phyloP scores from a whole-genome alignment of 2,329 filamentous ascomycete species.

The Pseudodiploospora longispora region DNA sequence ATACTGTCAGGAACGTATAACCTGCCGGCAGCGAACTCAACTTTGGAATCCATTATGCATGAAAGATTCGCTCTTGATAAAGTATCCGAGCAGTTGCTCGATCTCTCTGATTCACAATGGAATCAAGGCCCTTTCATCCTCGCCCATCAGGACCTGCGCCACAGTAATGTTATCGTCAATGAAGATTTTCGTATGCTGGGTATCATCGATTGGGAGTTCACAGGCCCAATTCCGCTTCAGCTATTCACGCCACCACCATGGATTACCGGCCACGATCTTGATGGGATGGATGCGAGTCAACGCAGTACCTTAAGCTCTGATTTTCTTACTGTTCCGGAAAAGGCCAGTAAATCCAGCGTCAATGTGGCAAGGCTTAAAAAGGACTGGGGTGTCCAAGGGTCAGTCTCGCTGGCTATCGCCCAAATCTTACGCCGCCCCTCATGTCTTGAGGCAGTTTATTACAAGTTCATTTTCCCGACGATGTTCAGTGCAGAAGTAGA shows the following conservation, averaged over 20 bases:
- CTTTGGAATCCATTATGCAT: constrained; percentile 1
- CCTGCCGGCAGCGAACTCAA: constrained; percentile 2
- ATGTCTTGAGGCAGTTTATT: constrained; percentile 7
- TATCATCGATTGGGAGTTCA: constrained; percentile 9
- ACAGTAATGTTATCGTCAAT: constrained; percentile 6
- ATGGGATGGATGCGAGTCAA: background rate
- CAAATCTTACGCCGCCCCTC: constrained; percentile 9
- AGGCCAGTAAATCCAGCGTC: background rate
- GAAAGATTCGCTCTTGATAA: constrained; percentile 8
- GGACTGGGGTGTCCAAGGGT: constrained; percentile 3
- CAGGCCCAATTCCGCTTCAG: constrained; percentile 2
- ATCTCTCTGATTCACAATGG: background rate
- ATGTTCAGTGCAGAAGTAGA: no score
- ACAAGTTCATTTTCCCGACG: constrained; percentile 6
- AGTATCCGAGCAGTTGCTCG: background rate
- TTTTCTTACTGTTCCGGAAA: background rate
- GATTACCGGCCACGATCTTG: constrained; percentile 9
- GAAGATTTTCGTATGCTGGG: constrained; percentile 5
- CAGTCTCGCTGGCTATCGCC: constrained; percentile 3
- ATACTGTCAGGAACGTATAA: constrained; percentile 5
- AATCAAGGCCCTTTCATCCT: constrained; percentile 6
- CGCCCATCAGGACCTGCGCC: constrained; percentile 5
- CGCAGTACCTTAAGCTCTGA: constrained; percentile 3
- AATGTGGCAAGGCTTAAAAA: constrained; percentile 4
- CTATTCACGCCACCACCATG: constrained; percentile 6